Conservation (phyloP, 2,329 filamentous ascomycete genomes). For the Talaromyces sp. region DNA sequence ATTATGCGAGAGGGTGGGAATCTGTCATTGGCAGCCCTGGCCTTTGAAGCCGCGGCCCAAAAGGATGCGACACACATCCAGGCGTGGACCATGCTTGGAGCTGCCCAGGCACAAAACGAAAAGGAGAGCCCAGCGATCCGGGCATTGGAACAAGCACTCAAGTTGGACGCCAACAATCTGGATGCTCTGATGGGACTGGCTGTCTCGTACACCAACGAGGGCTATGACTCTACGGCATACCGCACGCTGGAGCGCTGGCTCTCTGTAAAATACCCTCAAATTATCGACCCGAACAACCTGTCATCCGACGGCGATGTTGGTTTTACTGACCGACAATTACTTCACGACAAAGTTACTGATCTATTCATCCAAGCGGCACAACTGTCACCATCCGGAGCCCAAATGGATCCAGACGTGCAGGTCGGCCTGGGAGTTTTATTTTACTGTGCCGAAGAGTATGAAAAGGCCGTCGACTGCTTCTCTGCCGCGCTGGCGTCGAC, state of each 20-base stretch:
- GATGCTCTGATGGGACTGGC: slow-evolving; percentile 91
- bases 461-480: slow-evolving; percentile 98
- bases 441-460: slow-evolving; percentile 96
- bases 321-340: slow-evolving; percentile 84
- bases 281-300: slow-evolving; percentile 68
- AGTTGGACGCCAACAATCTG: slow-evolving; percentile 80
- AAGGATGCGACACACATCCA: slow-evolving; percentile 82
- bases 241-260: slow-evolving; percentile 95
- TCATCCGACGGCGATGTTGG: slow-evolving; percentile 77
- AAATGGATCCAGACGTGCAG: slow-evolving; percentile 98
- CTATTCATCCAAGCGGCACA: slow-evolving; percentile 91
- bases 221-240: slow-evolving; percentile 95
- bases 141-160: slow-evolving; percentile 84
- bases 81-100: slow-evolving; percentile 89
- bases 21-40: slow-evolving; percentile 83
- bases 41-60: slow-evolving; percentile 93
- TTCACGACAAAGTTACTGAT: slow-evolving; percentile 86
- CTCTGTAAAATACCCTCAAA: slow-evolving; percentile 84
- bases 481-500: slow-evolving; percentile 81
- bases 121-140: slow-evolving; percentile 96
- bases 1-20: slow-evolving; percentile 95
- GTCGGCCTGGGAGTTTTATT: slow-evolving; percentile 95
- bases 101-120: slow-evolving; percentile 94
- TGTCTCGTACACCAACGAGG: slow-evolving; percentile 97
- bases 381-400: slow-evolving; percentile 82